Conservation (phyloP, 108 stramenopile species). For the Skeletonema menzelii region DNA sequence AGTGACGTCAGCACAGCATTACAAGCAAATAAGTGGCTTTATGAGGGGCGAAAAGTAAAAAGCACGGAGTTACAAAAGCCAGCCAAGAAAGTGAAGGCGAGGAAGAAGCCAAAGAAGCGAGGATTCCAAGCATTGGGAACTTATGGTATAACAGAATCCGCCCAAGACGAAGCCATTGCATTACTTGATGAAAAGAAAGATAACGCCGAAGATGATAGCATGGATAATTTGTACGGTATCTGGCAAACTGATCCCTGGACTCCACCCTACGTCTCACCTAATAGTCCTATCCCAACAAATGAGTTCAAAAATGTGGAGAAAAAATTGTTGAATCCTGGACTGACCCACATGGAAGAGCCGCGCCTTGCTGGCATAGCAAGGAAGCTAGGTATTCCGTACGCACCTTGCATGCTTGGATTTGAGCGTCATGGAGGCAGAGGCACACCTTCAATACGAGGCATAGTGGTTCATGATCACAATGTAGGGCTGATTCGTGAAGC, state of each 20-base stretch:
- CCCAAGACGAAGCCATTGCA: conserved; percentile 34
- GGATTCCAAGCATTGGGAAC: conserved; percentile 67
- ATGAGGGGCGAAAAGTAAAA: conserved; percentile 75
- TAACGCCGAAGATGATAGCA: conserved; percentile 41
- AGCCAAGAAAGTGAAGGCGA: conserved; percentile 64
- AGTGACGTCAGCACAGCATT: conserved; percentile 76
- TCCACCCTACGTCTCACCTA: conserved; percentile 63
- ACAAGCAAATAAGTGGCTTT: conserved; percentile 73
- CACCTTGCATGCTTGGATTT: conserved; percentile 87
- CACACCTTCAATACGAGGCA: conserved; percentile 76
- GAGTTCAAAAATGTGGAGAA: conserved; percentile 82
- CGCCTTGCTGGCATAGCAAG: conserved; percentile 68
- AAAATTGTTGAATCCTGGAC: conserved; percentile 81
- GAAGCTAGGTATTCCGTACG: conserved; percentile 79
- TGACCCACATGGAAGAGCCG: conserved; percentile 70
- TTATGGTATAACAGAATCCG: conserved; percentile 58
- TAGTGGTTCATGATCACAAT: conserved; percentile 86
- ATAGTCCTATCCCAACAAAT: conserved; percentile 77
- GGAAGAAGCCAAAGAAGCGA: conserved; percentile 50
- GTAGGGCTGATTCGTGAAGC: conserved; percentile 74
- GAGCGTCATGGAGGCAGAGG: conserved; percentile 81
- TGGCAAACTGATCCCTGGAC: conserved; percentile 86
- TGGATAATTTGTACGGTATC: conserved; percentile 65
- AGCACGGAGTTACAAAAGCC: conserved; percentile 62
- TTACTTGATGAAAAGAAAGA: conserved; percentile 17